A percentile compares a stretch with the other conserved stretches of the same genome.
Conservation (phyloP, 2,329 filamentous ascomycete species). For the Nemania serpens region DNA sequence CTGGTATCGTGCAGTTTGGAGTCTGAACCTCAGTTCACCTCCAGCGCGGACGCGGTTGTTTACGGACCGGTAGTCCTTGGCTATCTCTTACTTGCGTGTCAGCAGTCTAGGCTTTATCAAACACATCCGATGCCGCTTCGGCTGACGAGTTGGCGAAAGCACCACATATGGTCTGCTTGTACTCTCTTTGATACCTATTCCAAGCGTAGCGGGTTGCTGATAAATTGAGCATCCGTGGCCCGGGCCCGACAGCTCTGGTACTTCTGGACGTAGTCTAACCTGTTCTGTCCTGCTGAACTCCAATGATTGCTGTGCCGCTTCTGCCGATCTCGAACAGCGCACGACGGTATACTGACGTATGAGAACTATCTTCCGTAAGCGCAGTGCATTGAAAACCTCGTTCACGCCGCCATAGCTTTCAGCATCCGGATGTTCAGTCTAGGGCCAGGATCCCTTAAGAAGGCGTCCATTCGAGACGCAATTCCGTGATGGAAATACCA, state of each 20-base stretch:
- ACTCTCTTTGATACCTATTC: slow-evolving; percentile 52
- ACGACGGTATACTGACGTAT: slow-evolving; percentile 61
- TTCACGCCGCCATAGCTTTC: slow-evolving; percentile 63
- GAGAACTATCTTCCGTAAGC: slow-evolving; percentile 52
- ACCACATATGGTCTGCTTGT: slow-evolving; percentile 51
- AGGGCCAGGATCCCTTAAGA: too few relatives aligned
- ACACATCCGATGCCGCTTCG: too few relatives aligned
- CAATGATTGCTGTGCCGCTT: slow-evolving; percentile 57
- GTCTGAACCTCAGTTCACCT: slow-evolving; percentile 58
- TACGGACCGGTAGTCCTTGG: too few relatives aligned
- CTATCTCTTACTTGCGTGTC: too few relatives aligned
- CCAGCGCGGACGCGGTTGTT: slow-evolving; percentile 54
- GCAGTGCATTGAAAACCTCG: slow-evolving; percentile 62
- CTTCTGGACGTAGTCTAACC: slow-evolving; percentile 52
- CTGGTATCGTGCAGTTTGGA: slow-evolving; percentile 47
- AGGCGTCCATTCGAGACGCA: slow-evolving; percentile 57
- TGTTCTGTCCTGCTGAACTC: slow-evolving; percentile 63
- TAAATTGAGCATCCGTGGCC: slow-evolving; percentile 53
- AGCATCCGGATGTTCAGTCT: slow-evolving; percentile 64
- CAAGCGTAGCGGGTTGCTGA: slow-evolving; percentile 50
- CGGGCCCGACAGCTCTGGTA: slow-evolving; percentile 49
- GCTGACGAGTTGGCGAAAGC: slow-evolving; percentile 47
- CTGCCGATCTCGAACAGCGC: slow-evolving; percentile 57
- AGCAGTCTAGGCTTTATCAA: too few relatives aligned
- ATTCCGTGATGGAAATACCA: slow-evolving; percentile 61